These are phyloP conservation scores for Phoma sp. DNA, from an alignment of 2,329 filamentous ascomycete species.

Conservation along the genomic window DNA sequence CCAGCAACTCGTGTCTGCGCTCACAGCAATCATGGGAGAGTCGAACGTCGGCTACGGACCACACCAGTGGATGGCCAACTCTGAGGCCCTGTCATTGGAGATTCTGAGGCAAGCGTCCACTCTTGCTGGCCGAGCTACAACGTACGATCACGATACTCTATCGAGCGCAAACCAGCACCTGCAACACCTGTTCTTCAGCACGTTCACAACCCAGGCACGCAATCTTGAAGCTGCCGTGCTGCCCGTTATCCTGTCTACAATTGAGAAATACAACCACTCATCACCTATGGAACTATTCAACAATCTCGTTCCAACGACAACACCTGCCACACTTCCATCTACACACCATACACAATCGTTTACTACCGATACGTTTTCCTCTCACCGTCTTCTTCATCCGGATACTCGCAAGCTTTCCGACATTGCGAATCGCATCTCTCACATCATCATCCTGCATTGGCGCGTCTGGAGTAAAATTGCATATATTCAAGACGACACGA, in stretches of 20 bases:
- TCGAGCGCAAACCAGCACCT: slow-evolving; percentile 47
- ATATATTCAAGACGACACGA: slow-evolving; percentile 58
- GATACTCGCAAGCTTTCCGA: slow-evolving; percentile 60
- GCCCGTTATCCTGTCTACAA: slow-evolving; percentile 34
- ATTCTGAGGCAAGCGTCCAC: slow-evolving; percentile 53
- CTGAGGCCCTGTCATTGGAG: slow-evolving; percentile 55
- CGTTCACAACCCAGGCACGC: slow-evolving; percentile 42
- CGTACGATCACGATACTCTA: slow-evolving; percentile 46
- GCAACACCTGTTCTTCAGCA: slow-evolving; percentile 41
- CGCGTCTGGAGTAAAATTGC: slow-evolving; percentile 82
- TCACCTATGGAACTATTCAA: slow-evolving; percentile 56
- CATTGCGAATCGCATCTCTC: slow-evolving; percentile 79
- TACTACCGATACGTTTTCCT: slow-evolving; percentile 34
- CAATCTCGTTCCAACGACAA: slow-evolving; percentile 43
- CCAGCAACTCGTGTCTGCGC: slow-evolving; percentile 39
- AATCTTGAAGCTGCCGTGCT: slow-evolving; percentile 38
- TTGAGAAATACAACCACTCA: slow-evolving; percentile 43
- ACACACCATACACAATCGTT: slow-evolving; percentile 24
- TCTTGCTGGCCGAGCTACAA: slow-evolving; percentile 36
- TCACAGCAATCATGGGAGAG: slow-evolving; percentile 51
- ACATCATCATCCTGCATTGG: slow-evolving; percentile 88
- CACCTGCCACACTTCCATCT: slow-evolving; percentile 18
- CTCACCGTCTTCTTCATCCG: slow-evolving; percentile 15
- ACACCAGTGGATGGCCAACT: slow-evolving; percentile 50
- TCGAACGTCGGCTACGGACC: slow-evolving; percentile 32